Evolutionary conservation across 1,284 basidiomycete genomes (phyloP), one percentile per base, ranked within the genome.

Genomic region (Phlebopus sp.): DNA sequence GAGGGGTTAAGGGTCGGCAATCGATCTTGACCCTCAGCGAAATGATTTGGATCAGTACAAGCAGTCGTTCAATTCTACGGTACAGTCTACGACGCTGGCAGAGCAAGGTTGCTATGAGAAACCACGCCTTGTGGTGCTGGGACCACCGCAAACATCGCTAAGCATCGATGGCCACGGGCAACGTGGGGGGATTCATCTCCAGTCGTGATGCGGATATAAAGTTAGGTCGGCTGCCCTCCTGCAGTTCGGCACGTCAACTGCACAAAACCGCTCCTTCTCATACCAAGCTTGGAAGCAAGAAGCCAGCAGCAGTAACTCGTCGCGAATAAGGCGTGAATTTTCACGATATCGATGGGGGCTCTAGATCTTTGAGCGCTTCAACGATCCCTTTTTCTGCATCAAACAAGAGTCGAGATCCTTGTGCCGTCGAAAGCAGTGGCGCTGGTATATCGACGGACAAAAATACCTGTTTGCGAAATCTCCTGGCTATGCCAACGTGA

Each of bases 401-500:
- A 41, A 81, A 57, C 56, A 78, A 35, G 48, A 83, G 50, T 60
- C 66, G 68, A 15, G 73, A 64, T 15, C 74, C 75, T 54, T 76
- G 72, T 43, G 73, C 75, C 61, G 73, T 65, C 36, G 74, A 61
- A 54, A 70, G 55, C 53, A 72, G 66, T 18, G 69, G 55, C 23
- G 71, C 63, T 21, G 80, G 77, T 23, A 86, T 61, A 66, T 89
- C 86, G 25, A 88, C 70, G 10, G 84, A 84, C 65, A 90, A 58
- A 64, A 86, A 86, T 49, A 90, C 78, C 62, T 82, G 78, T 60
- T 81, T 86, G 55, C 73, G 68, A 57, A 83, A 77, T 35, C 82
- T 75, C 59, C 69, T 75, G 27, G 84, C 86, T 88, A 58, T 54
- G 37, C 18, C 19, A 30, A 27, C 35, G 7, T 17, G 25, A 44